Evolutionary conservation across 768 basidiomycete genomes (phyloP), one percentile per base, ranked within the genome.

Genomic region (Tricholoma sp.): DNA sequence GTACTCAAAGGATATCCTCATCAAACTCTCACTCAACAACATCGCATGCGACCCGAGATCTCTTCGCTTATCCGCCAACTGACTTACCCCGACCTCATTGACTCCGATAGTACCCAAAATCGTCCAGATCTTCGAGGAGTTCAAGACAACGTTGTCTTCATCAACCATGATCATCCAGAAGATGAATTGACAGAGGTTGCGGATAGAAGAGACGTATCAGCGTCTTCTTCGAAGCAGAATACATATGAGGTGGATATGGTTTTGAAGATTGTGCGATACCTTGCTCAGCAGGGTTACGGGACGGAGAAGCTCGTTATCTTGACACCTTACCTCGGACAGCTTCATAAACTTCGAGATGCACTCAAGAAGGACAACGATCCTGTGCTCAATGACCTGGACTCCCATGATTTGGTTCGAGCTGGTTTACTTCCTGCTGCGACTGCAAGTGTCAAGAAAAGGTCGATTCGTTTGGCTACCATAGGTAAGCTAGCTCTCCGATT

Each of bases 1-100:
- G 82, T 88, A 18, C 66, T 81, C 9, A 77, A 77, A 57, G 80
- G 78, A 0, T 89, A 83, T 62, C 87, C 87, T 0, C 86, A 89
- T 64, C 61, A 69, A 49, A 82, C 77, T 0, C 78, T 89, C 16
- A 65, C 61, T 0, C 64, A 76, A 45, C 88, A 89, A 58, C 87
- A 88, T 63, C 81, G 88, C 11, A 89, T 89, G 88, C 77, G 87
- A 7, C 88, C 87, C 0, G 85, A 88, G 59, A 88, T 89, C 11
- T 85, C 88, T 5, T 62, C 75, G 0, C 71, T 88, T 21, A 77
- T 89, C 32, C 79, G 87, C 12, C 63, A 72, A 7, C 73, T 89
- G 14, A 88, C 86, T 0, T 89, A 89, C 61, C 84, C 84, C 0
- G 82, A 82, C 14, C 79, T 89, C 10, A 62, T 71, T 0, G 87